Evolutionary conservation across 169 alveolate genomes (phyloP).

Genomic region (Babesia bovis): DNA sequence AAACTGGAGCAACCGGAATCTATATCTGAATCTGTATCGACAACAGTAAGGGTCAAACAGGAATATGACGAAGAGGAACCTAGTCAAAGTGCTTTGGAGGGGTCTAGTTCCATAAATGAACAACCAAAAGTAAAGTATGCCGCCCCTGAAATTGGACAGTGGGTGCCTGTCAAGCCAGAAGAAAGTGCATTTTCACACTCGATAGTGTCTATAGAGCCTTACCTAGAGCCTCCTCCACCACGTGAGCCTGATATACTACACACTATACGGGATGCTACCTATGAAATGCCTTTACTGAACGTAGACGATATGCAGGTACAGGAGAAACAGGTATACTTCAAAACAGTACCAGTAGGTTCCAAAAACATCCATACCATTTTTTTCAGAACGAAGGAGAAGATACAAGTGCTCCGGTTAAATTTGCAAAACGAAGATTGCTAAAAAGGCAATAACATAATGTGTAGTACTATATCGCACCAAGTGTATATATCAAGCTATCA

Average conservation of each 20-base stretch:
- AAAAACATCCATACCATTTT: neutral
- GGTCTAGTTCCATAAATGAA: neutral
- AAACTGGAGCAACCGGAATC: constrained; percentile 16
- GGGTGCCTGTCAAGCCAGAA: constrained; percentile 63
- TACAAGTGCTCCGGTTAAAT: constrained; percentile 13
- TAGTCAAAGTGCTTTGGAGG: neutral
- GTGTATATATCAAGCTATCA: neutral
- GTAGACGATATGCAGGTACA: constrained; percentile 41
- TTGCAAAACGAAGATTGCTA: constrained; percentile 31
- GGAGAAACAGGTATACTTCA: constrained; percentile 27
- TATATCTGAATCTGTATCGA: neutral
- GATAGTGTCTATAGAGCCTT: constrained; percentile 36
- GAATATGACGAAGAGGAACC: constrained; percentile 23
- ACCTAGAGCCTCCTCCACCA: constrained; percentile 14
- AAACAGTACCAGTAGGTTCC: neutral
- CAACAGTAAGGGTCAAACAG: neutral
- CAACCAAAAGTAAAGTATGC: constrained; percentile 1
- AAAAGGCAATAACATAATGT: neutral
- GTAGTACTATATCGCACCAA: neutral
- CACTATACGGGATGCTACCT: constrained; percentile 24
- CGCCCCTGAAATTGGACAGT: constrained; percentile 49
- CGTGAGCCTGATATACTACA: constrained; percentile 30
- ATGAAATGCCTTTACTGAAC: constrained; percentile 32
- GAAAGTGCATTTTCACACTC: constrained; percentile 62
- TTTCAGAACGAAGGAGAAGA: constrained; percentile 3